Evolutionary conservation across 495 filamentous ascomycete genomes (phyloP), one percentile per base, ranked within the genome.

Genomic region (Choiromyces venosus): DNA sequence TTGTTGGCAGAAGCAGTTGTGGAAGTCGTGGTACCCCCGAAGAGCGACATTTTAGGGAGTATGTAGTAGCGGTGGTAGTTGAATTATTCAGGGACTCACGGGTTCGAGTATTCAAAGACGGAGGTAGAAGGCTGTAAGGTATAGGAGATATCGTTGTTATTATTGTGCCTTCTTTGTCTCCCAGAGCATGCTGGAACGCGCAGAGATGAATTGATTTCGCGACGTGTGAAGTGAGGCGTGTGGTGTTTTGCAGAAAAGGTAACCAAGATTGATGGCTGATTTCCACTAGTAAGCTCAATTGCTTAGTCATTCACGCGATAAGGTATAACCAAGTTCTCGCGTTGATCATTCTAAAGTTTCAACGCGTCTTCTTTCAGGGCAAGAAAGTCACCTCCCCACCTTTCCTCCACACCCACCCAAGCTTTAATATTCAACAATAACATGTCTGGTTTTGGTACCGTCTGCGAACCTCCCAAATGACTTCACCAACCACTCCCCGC

Each of bases 1-100:
- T 91, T 91, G 72, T 86, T 86, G 67, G 87, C 80, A 38, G 84
- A 78, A 29, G 86, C 74, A 52, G 85, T 44, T 18, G 74, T 66
- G 37, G 75, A 73, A 37, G 75, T 44, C 9, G 75, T 42, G 37
- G 74, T 37, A 70, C 69, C 29, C 37, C 66, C 74, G 66, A 77
- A 77, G 72, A 77, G 75, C 16, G 75, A 77, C 75, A 77, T 77
- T 72, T 16, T 61, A 33, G 25, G 25, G 52, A 61, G 25, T 61
- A 61, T 61, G 52, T 61, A 18, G 52, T 61, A 18, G 52, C 12
- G 52, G 25, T 6, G 25, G 52, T 7, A 61, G 52, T 29, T 29
- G 52, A 61, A 29, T 1, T 14, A 61, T 33, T 61, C 10, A 61
- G 52, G 52, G 52, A 61, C 25, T 61, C 52, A 18, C 52, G 52